Evolutionary conservation across 2,329 filamentous ascomycete genomes (phyloP).

Genomic region (Ascochyta lentis): DNA sequence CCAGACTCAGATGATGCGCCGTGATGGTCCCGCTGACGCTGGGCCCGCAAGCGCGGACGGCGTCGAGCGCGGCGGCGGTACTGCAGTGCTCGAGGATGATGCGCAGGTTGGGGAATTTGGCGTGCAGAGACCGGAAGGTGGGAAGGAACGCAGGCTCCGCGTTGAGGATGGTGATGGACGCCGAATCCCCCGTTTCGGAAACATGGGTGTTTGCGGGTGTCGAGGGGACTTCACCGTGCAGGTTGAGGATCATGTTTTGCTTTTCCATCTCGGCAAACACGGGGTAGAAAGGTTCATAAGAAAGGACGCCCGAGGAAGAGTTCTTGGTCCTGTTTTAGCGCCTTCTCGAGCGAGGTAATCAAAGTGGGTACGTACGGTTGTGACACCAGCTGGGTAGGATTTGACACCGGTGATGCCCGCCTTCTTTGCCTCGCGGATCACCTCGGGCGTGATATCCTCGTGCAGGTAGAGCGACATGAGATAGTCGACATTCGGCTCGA

Average conservation of each 20-base stretch:
- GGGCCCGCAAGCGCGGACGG: slow-evolving; percentile 77
- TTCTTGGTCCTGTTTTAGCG: slow-evolving; percentile 50
- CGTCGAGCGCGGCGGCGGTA: slow-evolving; percentile 78
- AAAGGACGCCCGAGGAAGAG: slow-evolving; percentile 70
- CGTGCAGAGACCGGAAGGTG: slow-evolving; percentile 75
- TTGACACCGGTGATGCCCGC: slow-evolving; percentile 77
- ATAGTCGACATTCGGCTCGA: slow-evolving; percentile 58
- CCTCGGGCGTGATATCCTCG: slow-evolving; percentile 56
- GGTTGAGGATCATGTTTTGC: slow-evolving; percentile 81
- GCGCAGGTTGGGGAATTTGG: slow-evolving; percentile 73
- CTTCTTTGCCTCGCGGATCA: slow-evolving; percentile 73
- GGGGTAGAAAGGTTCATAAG: slow-evolving; percentile 73
- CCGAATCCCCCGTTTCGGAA: slow-evolving; percentile 19
- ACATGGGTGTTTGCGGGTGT: slow-evolving; percentile 42
- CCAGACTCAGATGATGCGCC: slow-evolving; percentile 83
- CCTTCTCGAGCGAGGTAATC: neutral
- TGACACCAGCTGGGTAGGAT: slow-evolving; percentile 64
- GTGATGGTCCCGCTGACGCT: slow-evolving; percentile 84
- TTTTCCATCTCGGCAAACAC: slow-evolving; percentile 91
- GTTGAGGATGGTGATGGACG: slow-evolving; percentile 60
- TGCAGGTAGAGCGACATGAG: slow-evolving; percentile 61
- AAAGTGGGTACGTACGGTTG: slow-evolving; percentile 32
- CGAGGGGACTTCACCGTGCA: slow-evolving; percentile 86
- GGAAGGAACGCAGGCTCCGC: slow-evolving; percentile 82
- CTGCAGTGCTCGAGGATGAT: slow-evolving; percentile 84